Evolutionary conservation across 2,329 filamentous ascomycete species (phyloP).

Genomic region (Rhinocladiella mackenziei): DNA sequence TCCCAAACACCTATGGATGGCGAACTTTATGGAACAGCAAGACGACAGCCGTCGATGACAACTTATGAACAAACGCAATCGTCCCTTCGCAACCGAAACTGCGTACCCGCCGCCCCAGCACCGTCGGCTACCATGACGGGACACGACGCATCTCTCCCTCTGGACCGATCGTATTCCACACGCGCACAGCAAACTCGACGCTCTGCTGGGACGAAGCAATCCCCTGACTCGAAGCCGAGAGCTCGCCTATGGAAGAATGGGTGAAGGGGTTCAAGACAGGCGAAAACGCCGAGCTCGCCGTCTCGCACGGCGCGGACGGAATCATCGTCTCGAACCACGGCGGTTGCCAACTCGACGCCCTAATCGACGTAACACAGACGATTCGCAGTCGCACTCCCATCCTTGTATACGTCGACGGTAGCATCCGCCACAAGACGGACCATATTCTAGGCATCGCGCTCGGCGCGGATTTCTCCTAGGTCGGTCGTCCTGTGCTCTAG

Average conservation of each 20-base stretch:
- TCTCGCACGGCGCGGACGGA: slow-evolving; percentile 36
- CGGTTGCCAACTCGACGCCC: slow-evolving; percentile 38
- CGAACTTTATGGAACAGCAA: slow-evolving; percentile 36
- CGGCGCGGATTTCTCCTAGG: slow-evolving; percentile 49
- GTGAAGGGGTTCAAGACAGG: slow-evolving; percentile 31
- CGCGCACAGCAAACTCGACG: slow-evolving; percentile 86
- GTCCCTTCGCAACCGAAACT: no score
- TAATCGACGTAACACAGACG: slow-evolving; percentile 31
- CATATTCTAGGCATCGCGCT: slow-evolving; percentile 57
- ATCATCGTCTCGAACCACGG: slow-evolving; percentile 41
- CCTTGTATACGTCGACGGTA: slow-evolving; percentile 56
- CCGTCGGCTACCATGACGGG: slow-evolving; percentile 19
- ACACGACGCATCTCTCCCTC: slow-evolving; percentile 59
- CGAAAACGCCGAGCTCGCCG: slow-evolving; percentile 37
- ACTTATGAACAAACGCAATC: no score
- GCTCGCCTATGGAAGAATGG: slow-evolving; percentile 25
- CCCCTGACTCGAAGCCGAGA: slow-evolving; percentile 20
- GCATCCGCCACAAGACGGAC: slow-evolving; percentile 54
- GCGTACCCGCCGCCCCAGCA: slow-evolving; percentile 6
- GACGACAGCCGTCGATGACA: slow-evolving; percentile 50
- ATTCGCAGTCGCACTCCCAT: slow-evolving; percentile 30
- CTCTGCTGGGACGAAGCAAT: slow-evolving; percentile 43
- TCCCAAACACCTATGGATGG: slow-evolving; percentile 24
- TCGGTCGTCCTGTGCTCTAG: slow-evolving; percentile 49
- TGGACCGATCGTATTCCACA: slow-evolving; percentile 84